Evolutionary conservation across 2,329 filamentous ascomycete genomes (phyloP).

Genomic region (Aschersonia sp.): DNA sequence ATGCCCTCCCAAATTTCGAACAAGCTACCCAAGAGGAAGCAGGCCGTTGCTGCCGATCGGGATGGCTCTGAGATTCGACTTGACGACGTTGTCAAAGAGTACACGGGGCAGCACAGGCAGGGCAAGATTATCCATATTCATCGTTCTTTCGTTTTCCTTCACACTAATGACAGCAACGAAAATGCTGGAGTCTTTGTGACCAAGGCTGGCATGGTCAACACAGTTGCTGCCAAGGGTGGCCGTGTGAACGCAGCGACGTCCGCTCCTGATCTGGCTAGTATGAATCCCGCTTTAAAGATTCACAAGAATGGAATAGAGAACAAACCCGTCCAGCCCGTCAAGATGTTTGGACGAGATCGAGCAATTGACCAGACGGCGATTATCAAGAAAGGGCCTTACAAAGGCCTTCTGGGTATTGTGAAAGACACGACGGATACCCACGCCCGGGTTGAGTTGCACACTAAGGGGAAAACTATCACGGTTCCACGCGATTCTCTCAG

Average conservation of each 20-base stretch:
- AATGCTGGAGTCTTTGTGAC: slow-evolving; percentile 85
- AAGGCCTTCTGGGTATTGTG: slow-evolving; percentile 86
- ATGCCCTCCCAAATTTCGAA: slow-evolving; percentile 88
- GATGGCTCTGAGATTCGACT: slow-evolving; percentile 85
- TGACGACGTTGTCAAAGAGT: slow-evolving; percentile 87
- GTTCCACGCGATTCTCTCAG: slow-evolving; percentile 69
- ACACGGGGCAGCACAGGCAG: slow-evolving; percentile 67
- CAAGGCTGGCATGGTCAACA: slow-evolving; percentile 71
- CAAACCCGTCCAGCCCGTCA: slow-evolving; percentile 47
- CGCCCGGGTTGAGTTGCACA: slow-evolving; percentile 84
- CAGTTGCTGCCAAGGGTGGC: slow-evolving; percentile 87
- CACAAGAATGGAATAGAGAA: slow-evolving; percentile 42
- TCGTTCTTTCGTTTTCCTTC: slow-evolving; percentile 80
- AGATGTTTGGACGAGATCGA: slow-evolving; percentile 65
- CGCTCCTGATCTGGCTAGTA: slow-evolving; percentile 71
- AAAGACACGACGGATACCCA: slow-evolving; percentile 82
- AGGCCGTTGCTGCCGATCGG: slow-evolving; percentile 81
- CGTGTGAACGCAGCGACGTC: slow-evolving; percentile 44
- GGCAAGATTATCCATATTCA: slow-evolving; percentile 91
- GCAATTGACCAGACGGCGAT: slow-evolving; percentile 85
- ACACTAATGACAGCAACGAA: slow-evolving; percentile 70
- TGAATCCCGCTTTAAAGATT: slow-evolving; percentile 81
- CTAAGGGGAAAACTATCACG: slow-evolving; percentile 82
- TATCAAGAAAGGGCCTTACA: slow-evolving; percentile 76
- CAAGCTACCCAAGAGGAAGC: slow-evolving; percentile 67